Evolutionary conservation across 768 basidiomycete genomes (phyloP), one percentile per base, ranked within the genome.

Genomic region (Cystoderma amianthinum): DNA sequence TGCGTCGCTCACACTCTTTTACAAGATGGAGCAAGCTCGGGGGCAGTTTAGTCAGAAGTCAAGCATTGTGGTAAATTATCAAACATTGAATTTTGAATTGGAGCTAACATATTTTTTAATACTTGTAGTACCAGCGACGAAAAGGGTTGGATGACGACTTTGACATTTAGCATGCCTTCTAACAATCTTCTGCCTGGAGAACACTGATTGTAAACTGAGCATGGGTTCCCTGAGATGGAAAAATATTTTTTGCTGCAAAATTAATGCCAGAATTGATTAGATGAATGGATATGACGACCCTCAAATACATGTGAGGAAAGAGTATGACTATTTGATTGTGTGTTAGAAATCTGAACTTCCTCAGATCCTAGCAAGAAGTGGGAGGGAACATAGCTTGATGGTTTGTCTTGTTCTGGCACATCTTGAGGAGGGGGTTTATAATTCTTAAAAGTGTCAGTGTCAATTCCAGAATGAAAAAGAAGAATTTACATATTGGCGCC

Each of bases 121-220:
- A 41, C 23, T 11, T 38, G 19, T 42, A 81, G 79, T 80, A 72
- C 57, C 78, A 83, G 56, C 72, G 81, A 49, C 67, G 82, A 58
- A 78, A 72, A 56, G 82, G 78, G 43, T 59, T 74, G 4, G 81
- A 82, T 44, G 80, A 82, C 45, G 82, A 84, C 36, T 73, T 80
- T 43, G 82, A 85, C 52, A 58, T 74, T 36, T 72, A 46, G 25
- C 25, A 7, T 7, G 25, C 25, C 7, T n/a, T n/a, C 7, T 7
- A 28, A 7, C 25, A 28, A 28, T 28, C 7, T 28, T n/a, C 25
- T 7, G 25, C 25, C 25, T 7, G 25, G 25, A n/a, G 25, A 28
- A 7, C 25, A 28, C n/a, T 28, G n/a, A n/a, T n/a, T n/a, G n/a
- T n/a, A n/a, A n/a, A n/a, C n/a, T n/a, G n/a, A n/a, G n/a, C n/a